Conservation (phyloP, 2,329 filamentous ascomycete species). For the Epichloe amarillans region DNA sequence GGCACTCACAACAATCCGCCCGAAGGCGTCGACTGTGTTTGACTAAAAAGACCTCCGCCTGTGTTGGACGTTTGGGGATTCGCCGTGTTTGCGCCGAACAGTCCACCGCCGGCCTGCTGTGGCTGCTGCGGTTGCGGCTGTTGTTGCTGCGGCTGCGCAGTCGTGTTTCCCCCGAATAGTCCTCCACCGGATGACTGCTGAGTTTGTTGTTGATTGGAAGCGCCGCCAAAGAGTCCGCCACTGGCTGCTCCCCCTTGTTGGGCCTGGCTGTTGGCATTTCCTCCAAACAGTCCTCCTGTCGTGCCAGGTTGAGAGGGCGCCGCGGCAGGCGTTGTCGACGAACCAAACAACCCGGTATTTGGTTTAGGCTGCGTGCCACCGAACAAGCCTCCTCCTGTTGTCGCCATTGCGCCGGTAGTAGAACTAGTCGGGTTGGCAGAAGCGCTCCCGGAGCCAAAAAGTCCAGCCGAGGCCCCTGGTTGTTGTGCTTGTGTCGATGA, state of each 20-base stretch:
- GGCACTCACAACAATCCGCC: constrained; percentile 20
- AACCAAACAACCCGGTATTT: constrained; percentile 18
- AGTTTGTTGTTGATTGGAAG: constrained; percentile 13
- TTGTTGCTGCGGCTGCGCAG: constrained; percentile 13
- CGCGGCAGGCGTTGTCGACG: constrained; percentile 12
- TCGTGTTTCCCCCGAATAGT: constrained; percentile 19
- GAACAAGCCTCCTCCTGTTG: constrained; percentile 25
- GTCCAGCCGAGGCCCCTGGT: constrained; percentile 21
- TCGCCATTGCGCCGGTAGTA: constrained; percentile 20
- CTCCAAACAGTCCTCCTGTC: constrained; percentile 16
- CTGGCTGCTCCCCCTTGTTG: constrained; percentile 1
- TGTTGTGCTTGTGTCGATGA: constrained; percentile 18
- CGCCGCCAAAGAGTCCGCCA: constrained; percentile 4
- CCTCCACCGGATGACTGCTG: constrained; percentile 14
- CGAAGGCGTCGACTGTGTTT: constrained; percentile 21
- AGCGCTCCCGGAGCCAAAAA: constrained; percentile 22
- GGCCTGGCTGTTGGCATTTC: constrained; percentile 9
- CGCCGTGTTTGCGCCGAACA: constrained; percentile 15
- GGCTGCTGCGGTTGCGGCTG: constrained; percentile 16
- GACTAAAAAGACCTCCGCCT: constrained; percentile 18
- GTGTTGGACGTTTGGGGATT: constrained; percentile 9
- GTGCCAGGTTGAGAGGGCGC: constrained; percentile 9
- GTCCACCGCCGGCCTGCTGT: constrained; percentile 15
- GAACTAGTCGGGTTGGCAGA: constrained; percentile 15
- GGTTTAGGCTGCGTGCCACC: constrained; percentile 17